Evolutionary conservation across 2,329 filamentous ascomycete genomes (phyloP).

Genomic region (Cryphonectria nitschkei): DNA sequence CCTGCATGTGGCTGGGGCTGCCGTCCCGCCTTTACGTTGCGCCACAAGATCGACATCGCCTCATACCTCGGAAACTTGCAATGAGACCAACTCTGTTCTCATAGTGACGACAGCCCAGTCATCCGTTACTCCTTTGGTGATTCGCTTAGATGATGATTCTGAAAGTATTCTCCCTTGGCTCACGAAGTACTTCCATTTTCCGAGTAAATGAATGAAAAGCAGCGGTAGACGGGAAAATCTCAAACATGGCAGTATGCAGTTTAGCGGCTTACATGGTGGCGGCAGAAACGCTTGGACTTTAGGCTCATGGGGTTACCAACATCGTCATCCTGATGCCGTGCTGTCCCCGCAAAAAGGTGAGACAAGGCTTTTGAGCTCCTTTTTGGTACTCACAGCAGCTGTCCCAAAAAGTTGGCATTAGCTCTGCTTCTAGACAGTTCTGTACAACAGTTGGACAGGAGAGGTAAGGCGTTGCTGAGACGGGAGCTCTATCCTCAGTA

Average conservation of each 20-base stretch:
- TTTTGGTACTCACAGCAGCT: background rate
- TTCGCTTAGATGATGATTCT: background rate
- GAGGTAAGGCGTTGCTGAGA: background rate
- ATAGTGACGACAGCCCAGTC: constrained; percentile 8
- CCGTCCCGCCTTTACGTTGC: background rate
- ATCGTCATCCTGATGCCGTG: background rate
- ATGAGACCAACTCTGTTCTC: background rate
- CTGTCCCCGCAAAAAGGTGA: background rate
- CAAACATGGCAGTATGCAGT: background rate
- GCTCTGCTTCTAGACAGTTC: background rate
- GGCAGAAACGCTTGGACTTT: background rate
- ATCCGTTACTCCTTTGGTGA: background rate
- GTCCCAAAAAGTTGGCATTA: constrained; percentile 3
- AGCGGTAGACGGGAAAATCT: background rate
- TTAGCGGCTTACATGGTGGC: background rate
- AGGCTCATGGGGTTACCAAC: background rate
- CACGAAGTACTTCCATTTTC: background rate
- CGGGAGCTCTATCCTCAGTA: background rate
- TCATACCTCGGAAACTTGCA: background rate
- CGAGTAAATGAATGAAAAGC: background rate
- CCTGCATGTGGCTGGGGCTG: constrained; percentile 4
- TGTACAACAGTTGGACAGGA: background rate
- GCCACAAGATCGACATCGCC: constrained; percentile 13
- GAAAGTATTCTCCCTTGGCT: background rate
- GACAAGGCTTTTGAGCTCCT: background rate